Evolutionary conservation across 176 grass and related monocot species (phyloP).

Genomic region (Hyparrhenia diplandra): DNA sequence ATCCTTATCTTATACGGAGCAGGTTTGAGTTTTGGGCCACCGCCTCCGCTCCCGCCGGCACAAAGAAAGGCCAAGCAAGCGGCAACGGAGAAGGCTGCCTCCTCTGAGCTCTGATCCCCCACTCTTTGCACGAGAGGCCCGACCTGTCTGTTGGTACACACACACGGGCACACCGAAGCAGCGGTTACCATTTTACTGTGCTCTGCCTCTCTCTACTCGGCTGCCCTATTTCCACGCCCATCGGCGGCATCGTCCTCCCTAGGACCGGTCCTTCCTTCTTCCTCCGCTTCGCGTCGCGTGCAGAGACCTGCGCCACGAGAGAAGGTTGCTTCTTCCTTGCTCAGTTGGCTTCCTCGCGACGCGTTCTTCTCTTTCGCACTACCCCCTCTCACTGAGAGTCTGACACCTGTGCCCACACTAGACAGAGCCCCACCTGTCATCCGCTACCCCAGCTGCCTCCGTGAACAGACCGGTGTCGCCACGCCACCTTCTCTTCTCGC

Average conservation of each 20-base stretch:
- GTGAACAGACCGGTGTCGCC: no score
- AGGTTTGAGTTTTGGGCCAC: neutral
- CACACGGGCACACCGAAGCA: neutral
- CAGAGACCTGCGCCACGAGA: neutral
- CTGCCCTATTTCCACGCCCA: neutral
- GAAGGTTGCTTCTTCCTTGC: neutral
- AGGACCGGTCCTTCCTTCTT: neutral
- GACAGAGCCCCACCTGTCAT: no score
- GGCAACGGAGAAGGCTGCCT: neutral
- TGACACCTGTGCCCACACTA: no score
- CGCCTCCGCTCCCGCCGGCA: neutral
- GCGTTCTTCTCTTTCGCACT: neutral
- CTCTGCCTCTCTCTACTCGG: neutral
- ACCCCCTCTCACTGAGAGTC: no score
- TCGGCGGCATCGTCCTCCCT: neutral
- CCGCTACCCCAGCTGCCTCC: no score
- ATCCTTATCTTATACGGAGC: no score
- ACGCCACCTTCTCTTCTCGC: no score
- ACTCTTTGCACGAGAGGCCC: neutral
- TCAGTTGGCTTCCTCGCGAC: constrained; percentile 20
- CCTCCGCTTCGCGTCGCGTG: constrained; percentile 1
- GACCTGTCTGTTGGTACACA: neutral
- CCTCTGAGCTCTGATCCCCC: neutral
- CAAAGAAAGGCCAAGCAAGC: neutral
- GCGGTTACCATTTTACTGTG: neutral